Conservation (phyloP, 768 basidiomycete species). For the Boletus rufocinnamomeus region DNA sequence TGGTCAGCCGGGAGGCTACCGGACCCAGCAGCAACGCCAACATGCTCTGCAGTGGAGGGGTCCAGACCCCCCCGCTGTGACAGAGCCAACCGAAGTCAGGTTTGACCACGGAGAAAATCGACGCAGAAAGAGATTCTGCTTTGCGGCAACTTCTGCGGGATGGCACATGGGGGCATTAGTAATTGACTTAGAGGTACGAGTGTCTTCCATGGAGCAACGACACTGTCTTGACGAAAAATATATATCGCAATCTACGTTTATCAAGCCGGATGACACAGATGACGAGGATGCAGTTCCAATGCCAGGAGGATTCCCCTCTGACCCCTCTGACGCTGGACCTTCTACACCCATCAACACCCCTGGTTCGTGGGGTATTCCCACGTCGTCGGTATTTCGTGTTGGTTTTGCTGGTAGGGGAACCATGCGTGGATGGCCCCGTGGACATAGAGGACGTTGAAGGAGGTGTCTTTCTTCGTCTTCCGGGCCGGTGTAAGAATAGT, state of each 20-base stretch:
- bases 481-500: slow-evolving; percentile 14
- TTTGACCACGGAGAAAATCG: slow-evolving; percentile 63
- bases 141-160: slow-evolving; percentile 78
- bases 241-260: not conserved
- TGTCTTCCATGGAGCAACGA: not conserved
- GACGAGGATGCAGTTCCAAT: slow-evolving; percentile 33
- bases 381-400: slow-evolving; percentile 45
- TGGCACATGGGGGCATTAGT: slow-evolving; percentile 94
- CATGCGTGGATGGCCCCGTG: slow-evolving; percentile 25
- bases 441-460: slow-evolving; percentile 20
- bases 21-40: slow-evolving; percentile 38
- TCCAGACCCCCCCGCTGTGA: slow-evolving; percentile 43
- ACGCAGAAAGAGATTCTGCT: slow-evolving; percentile 67
- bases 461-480: not conserved
- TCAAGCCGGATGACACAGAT: slow-evolving; percentile 37
- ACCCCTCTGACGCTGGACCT: slow-evolving; percentile 22
- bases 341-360: slow-evolving; percentile 16
- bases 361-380: slow-evolving; percentile 20
- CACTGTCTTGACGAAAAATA: slow-evolving; percentile 4
- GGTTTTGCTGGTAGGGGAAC: slow-evolving; percentile 61
- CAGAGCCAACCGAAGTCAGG: slow-evolving; percentile 65
- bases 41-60: slow-evolving; percentile 28
- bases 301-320: slow-evolving; percentile 38
- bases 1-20: slow-evolving; percentile 64
- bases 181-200: slow-evolving; percentile 72